These are phyloP conservation scores for Exidia glandulosa DNA, from an alignment of 768 basidiomycete genomes.

Conservation along the genomic window DNA sequence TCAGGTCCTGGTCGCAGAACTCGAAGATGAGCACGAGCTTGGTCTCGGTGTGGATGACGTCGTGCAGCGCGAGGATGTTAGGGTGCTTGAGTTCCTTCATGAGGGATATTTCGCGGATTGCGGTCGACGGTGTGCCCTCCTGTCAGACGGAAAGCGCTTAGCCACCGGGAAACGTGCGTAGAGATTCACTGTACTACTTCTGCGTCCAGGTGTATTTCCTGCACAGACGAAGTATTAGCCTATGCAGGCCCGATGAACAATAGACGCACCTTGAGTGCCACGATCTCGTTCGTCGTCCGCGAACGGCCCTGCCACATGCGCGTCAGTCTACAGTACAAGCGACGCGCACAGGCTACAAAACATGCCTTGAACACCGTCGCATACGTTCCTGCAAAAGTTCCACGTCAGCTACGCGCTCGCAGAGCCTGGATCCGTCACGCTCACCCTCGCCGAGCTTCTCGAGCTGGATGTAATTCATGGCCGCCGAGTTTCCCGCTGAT, in stretches of 20 bases:
- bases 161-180: too few relatives aligned
- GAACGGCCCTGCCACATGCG: conserved; percentile 62
- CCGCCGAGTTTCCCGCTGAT: too few relatives aligned
- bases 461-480: conserved; percentile 34
- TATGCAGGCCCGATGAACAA: too few relatives aligned
- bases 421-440: not conserved
- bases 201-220: conserved; percentile 98
- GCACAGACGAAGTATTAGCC: too few relatives aligned
- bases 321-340: not conserved
- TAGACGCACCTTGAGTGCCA: conserved; percentile 93
- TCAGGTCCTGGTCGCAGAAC: conserved; percentile 95
- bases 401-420: not conserved
- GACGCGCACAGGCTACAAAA: not conserved
- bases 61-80: conserved; percentile 96
- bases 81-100: conserved; percentile 99
- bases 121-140: conserved; percentile 98
- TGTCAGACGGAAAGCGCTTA: too few relatives aligned
- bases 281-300: conserved; percentile 95
- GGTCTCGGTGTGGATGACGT: conserved; percentile 97
- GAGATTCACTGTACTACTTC: too few relatives aligned
- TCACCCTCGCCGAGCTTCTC: conserved; percentile 68
- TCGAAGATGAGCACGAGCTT: conserved; percentile 98
- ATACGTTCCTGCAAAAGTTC: conserved; percentile 64
- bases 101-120: conserved; percentile 95
- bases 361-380: conserved; percentile 91